A percentile compares a stretch with the other conserved stretches of the same genome.
phyloP scores from a whole-genome alignment of 345 rosid species.

The Eucalyptus pumila region DNA sequence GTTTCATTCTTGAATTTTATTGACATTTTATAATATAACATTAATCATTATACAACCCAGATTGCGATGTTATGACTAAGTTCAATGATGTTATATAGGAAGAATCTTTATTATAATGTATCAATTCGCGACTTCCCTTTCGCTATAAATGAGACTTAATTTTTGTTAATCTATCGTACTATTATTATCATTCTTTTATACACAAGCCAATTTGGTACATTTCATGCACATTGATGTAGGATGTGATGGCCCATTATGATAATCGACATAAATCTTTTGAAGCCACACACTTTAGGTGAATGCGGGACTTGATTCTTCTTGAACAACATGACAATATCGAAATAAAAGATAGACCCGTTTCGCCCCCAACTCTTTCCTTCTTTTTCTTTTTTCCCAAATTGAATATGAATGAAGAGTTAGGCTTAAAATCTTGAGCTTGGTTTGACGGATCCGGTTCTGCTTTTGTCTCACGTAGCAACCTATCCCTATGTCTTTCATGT shows the following conservation, averaged over 20 bases:
- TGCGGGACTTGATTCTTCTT: neutral
- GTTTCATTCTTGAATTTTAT: neutral
- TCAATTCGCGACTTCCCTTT: neutral
- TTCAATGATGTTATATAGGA: neutral
- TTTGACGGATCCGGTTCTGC: neutral
- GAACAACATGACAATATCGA: neutral
- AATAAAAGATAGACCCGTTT: neutral
- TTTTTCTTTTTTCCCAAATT: neutral
- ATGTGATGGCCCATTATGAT: neutral
- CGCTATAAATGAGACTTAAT: neutral
- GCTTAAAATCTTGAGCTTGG: neutral
- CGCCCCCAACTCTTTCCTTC: too few relatives aligned
- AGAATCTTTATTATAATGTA: neutral
- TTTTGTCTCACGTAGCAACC: neutral
- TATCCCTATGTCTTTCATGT: neutral
- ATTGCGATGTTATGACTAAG: neutral
- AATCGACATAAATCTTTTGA: neutral
- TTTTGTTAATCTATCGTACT: neutral
- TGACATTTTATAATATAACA: neutral
- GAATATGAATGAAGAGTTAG: neutral
- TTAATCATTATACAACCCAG: neutral
- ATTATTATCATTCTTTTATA: neutral
- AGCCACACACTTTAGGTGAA: neutral
- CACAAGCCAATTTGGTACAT: neutral
- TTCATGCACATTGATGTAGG: neutral